Evolutionary conservation across 306 rosid species (phyloP).

Genomic region (Psophocarpus tetragonolobus): DNA sequence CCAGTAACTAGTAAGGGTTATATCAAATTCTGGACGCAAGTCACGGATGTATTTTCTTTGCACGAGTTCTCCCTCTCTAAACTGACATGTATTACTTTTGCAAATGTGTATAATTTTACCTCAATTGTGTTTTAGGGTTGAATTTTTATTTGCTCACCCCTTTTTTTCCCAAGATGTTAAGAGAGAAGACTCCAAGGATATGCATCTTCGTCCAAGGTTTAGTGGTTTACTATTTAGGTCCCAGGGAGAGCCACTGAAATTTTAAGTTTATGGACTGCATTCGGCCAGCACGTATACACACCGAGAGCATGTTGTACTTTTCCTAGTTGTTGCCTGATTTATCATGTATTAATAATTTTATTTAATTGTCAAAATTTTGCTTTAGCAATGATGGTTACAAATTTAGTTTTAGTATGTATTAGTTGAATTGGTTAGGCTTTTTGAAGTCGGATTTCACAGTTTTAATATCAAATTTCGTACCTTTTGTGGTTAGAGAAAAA

Average conservation of each 20-base stretch:
- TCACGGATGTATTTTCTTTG: constrained; percentile 21
- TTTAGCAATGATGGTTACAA: too few species aligned
- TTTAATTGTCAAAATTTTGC: constrained; percentile 57
- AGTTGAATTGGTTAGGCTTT: not conserved
- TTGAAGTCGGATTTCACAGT: not conserved
- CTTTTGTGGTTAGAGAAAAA: too few species aligned
- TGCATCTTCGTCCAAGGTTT: constrained; percentile 33
- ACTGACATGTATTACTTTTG: constrained; percentile 49
- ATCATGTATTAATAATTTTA: constrained; percentile 51
- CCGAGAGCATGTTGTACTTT: constrained; percentile 55
- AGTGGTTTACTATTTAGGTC: constrained; percentile 35
- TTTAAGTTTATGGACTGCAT: constrained; percentile 46
- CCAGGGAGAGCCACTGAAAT: constrained; percentile 43
- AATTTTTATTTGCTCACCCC: constrained; percentile 40
- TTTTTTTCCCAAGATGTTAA: constrained; percentile 39
- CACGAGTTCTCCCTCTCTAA: constrained; percentile 37
- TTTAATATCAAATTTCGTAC: not conserved
- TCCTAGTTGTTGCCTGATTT: constrained; percentile 45
- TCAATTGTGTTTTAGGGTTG: constrained; percentile 50
- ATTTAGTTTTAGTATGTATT: not conserved
- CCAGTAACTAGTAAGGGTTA: constrained; percentile 28
- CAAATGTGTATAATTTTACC: constrained; percentile 67
- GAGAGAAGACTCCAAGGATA: constrained; percentile 43
- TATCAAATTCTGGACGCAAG: constrained; percentile 29
- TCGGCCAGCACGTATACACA: constrained; percentile 37